phyloP scores from a whole-genome alignment of 768 basidiomycete genomes.

The Rhodotorula toruloides region DNA sequence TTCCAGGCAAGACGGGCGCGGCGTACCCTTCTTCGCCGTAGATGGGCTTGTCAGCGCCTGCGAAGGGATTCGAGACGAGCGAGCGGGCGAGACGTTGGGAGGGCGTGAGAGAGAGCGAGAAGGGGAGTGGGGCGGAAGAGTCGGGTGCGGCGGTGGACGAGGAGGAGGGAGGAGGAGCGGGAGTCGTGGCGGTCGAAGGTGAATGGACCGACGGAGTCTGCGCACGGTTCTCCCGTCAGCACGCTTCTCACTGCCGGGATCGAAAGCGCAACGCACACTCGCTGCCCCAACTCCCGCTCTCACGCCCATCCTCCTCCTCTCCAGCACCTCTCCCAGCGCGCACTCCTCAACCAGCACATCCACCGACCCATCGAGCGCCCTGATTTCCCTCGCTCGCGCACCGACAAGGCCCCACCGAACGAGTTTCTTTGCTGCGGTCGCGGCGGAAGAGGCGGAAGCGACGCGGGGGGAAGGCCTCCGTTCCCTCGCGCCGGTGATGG shows the following conservation, averaged over 20 bases:
- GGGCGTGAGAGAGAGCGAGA: conserved; percentile 78
- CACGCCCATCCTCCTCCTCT: neutral
- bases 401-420: conserved; percentile 45
- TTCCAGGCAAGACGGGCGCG: neutral
- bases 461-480: too few species aligned
- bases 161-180: neutral
- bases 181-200: neutral
- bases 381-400: conserved; percentile 2
- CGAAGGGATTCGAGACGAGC: conserved; percentile 80
- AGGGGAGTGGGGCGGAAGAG: conserved; percentile 69
- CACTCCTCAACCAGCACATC: conserved; percentile 5
- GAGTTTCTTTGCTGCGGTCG: conserved; percentile 9
- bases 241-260: too few species aligned
- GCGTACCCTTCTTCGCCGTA: conserved; percentile 20
- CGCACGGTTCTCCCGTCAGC: too few species aligned
- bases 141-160: neutral
- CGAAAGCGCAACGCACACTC: too few species aligned
- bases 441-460: too few species aligned
- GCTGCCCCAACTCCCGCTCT: too few species aligned
- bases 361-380: neutral
- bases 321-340: conserved; percentile 17
- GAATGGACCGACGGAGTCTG: neutral
- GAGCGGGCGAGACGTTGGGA: conserved; percentile 74
- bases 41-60: conserved; percentile 6
- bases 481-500: neutral